phyloP scores from a whole-genome alignment of 108 stramenopile genomes.

The Craspedostauros australis region DNA sequence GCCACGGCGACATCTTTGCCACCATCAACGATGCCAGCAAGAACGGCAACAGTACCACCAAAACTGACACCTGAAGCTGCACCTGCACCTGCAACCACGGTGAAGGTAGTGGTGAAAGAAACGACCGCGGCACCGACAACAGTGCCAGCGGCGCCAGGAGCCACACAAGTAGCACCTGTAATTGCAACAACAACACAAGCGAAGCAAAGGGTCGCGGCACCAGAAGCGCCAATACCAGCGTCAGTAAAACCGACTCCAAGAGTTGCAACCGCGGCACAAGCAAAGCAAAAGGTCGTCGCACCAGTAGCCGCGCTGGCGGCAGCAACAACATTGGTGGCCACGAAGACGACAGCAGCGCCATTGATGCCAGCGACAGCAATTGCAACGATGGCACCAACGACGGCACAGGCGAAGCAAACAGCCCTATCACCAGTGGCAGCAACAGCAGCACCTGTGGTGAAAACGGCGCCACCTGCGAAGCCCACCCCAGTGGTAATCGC shows the following conservation, averaged over 20 bases:
- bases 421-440: not conserved
- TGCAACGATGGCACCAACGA: not conserved
- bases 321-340: not conserved
- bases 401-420: not conserved
- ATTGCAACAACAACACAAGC: not conserved
- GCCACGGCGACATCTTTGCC: too few relatives aligned
- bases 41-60: constrained; percentile 75
- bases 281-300: not conserved
- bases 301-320: too few relatives aligned
- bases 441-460: not conserved
- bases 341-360: not conserved
- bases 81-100: not conserved
- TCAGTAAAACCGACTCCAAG: not conserved
- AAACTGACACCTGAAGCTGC: too few relatives aligned
- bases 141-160: not conserved
- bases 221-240: not conserved
- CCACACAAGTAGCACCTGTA: not conserved
- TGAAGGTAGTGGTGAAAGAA: not conserved
- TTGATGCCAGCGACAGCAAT: not conserved
- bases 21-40: constrained; percentile 34
- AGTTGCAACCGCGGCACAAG: not conserved
- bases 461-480: too few relatives aligned
- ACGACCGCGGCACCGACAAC: not conserved
- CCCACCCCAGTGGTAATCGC: too few relatives aligned
- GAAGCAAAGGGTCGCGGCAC: not conserved